Evolutionary conservation across 805 yeast genomes (phyloP), one percentile per base, ranked within the genome.

Genomic region (Ogataea siamensis): DNA sequence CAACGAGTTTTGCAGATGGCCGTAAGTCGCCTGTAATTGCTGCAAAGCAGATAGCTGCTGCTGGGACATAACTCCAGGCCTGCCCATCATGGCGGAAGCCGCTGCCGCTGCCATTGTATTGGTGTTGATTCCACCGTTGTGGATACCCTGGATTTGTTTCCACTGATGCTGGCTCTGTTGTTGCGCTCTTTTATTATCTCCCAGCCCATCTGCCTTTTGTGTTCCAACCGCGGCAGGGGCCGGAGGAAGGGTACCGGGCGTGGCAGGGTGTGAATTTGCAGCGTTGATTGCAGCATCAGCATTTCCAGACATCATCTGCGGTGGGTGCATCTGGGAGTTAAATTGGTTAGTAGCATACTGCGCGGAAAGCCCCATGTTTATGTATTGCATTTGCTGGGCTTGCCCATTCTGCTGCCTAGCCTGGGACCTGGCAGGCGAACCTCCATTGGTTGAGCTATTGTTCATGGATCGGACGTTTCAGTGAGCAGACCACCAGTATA

Each of bases 11-110:
- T 58, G 60, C 8, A 57, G 33, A 17, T 44, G 51, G 6, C 63
- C 62, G 38, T 58, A 58, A 2, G 63, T 55, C 14, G 55, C 54
- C 36, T 57, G 62, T 14, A 58, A 38, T 33, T 58, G 62, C 29
- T 55, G 52, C 12, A 58, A 20, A 4, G 58, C 51, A 7, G 51
- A 50, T 7, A 47, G 31, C 35, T 55, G 57, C 28, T 54, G 54
- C 12, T 43, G 47, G 16, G 56, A 49, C 21, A 51, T 45, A 16
- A 39, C 47, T n/a, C 56, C 56, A 10, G 56, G 47, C 14, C 52
- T 40, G 3, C 54, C 53, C 53, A 52, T 47, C 47, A 49, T 47
- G 5, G 56, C 55, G 13, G 49, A 44, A 10, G 55, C 54, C 5
- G 57, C 54, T 12, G 58, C 57, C 14, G 57, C 51, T 3, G 58